Percentiles rank a stretch among this genome's conserved stretches.
Conservation (phyloP, 495 filamentous ascomycete genomes). For the Parathielavia hyrcaniae region DNA sequence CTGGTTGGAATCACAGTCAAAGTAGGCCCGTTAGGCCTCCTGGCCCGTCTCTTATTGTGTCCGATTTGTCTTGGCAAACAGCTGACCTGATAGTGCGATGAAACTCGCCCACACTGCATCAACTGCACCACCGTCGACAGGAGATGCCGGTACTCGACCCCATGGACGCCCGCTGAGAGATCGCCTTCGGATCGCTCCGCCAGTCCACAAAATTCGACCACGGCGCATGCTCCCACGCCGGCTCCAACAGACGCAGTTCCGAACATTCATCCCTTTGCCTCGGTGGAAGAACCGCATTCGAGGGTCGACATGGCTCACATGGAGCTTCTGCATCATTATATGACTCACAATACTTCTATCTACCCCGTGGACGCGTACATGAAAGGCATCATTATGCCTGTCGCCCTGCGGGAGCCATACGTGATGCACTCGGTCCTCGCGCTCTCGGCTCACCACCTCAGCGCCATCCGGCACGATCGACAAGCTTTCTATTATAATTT, state of each 20-base stretch:
- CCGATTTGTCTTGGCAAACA: not conserved
- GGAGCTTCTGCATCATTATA: constrained; percentile 33
- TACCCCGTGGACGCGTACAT: constrained; percentile 6
- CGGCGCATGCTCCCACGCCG: constrained; percentile 8
- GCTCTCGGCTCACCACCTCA: constrained; percentile 42
- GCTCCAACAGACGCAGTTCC: not conserved
- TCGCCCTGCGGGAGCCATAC: constrained; percentile 28
- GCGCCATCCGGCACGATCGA: constrained; percentile 28
- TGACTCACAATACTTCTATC: constrained; percentile 15
- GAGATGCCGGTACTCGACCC: constrained; percentile 28
- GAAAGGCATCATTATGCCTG: constrained; percentile 14
- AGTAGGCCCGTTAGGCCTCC: too few species aligned
- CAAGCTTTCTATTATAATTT: constrained; percentile 37
- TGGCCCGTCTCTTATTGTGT: too few species aligned
- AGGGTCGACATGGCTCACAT: constrained; percentile 31
- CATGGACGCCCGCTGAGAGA: not conserved
- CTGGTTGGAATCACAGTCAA: not conserved
- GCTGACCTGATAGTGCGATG: constrained; percentile 28
- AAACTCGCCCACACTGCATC: constrained; percentile 32
- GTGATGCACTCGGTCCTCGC: constrained; percentile 45
- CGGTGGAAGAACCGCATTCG: constrained; percentile 9
- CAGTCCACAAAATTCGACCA: constrained; percentile 7
- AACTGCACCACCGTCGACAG: constrained; percentile 33
- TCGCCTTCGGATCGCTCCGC: constrained; percentile 12
- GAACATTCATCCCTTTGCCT: constrained; percentile 4